Percentiles rank a stretch among this genome's conserved stretches.
These are phyloP conservation scores for Colletotrichum destructivum DNA, from an alignment of 2,329 filamentous ascomycete species.

Conservation along the genomic window DNA sequence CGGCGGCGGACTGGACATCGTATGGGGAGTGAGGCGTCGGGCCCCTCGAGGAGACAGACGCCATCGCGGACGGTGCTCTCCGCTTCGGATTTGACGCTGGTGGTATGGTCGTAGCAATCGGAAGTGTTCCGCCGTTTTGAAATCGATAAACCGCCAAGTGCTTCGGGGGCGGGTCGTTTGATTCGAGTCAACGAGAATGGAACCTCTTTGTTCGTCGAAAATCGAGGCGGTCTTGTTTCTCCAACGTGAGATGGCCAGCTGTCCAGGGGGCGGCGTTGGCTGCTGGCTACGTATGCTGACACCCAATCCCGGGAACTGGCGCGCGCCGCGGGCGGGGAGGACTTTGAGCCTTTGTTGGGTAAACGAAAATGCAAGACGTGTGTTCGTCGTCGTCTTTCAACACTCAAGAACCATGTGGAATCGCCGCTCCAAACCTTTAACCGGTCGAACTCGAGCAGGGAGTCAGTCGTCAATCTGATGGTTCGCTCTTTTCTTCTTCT, in stretches of 20 bases:
- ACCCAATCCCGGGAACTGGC: slow-evolving; percentile 22
- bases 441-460: not conserved
- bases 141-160: not conserved
- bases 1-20: slow-evolving; percentile 57
- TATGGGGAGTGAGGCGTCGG: slow-evolving; percentile 58
- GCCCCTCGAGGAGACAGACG: slow-evolving; percentile 57
- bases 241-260: slow-evolving; percentile 21
- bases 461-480: slow-evolving; percentile 1
- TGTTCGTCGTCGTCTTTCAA: not conserved
- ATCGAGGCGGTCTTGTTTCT: not conserved
- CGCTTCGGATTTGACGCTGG: not conserved
- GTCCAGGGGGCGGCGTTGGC: not conserved
- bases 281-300: slow-evolving; percentile 24
- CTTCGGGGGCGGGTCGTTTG: slow-evolving; percentile 7
- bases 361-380: slow-evolving; percentile 6
- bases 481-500: slow-evolving; percentile 4
- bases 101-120: not conserved
- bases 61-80: slow-evolving; percentile 46
- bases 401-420: not conserved
- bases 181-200: slow-evolving; percentile 7
- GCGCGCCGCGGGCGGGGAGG: slow-evolving; percentile 4
- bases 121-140: not conserved
- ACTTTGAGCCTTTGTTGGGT: not conserved
- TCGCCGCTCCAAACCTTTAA: not conserved
- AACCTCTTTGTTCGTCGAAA: slow-evolving; percentile 11